Evolutionary conservation across 768 basidiomycete genomes (phyloP).

Genomic region (Amanita rubescens): DNA sequence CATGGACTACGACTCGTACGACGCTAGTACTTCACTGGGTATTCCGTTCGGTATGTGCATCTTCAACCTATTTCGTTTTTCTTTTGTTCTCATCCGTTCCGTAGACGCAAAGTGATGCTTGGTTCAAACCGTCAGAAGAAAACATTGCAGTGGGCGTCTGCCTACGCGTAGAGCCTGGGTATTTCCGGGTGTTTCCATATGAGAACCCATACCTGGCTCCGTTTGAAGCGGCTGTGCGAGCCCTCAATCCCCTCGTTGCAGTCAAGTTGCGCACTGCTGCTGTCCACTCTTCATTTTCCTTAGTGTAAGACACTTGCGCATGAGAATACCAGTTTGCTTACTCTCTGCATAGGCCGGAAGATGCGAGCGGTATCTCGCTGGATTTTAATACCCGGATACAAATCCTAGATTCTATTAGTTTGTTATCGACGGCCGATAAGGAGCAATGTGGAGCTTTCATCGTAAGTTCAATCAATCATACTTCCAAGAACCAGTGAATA

Average conservation of each 20-base stretch:
- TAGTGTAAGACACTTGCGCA: conserved; percentile 51
- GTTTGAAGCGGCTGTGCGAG: conserved; percentile 72
- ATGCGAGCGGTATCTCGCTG: conserved; percentile 57
- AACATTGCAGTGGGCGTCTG: conserved; percentile 77
- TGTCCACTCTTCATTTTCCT: conserved; percentile 69
- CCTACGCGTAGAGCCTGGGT: conserved; percentile 56
- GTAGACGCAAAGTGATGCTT: conserved; percentile 75
- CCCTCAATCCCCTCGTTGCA: conserved; percentile 77
- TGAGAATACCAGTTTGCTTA: neutral
- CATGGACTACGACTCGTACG: conserved; percentile 78
- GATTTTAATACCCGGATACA: conserved; percentile 83
- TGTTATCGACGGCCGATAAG: conserved; percentile 74
- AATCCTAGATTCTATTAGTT: conserved; percentile 62
- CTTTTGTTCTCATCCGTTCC: conserved; percentile 5
- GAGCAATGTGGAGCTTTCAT: conserved; percentile 89
- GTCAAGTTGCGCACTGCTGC: conserved; percentile 77
- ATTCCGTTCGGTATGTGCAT: conserved; percentile 54
- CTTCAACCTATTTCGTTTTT: neutral
- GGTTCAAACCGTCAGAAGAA: conserved; percentile 83
- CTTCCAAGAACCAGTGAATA: neutral
- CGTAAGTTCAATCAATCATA: conserved; percentile 31
- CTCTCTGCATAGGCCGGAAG: conserved; percentile 40
- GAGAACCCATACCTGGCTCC: conserved; percentile 75
- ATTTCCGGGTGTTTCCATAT: conserved; percentile 80
- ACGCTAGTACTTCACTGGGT: conserved; percentile 76